Evolutionary conservation across 768 basidiomycete species (phyloP).

Genomic region (Tubosaeta sp.): DNA sequence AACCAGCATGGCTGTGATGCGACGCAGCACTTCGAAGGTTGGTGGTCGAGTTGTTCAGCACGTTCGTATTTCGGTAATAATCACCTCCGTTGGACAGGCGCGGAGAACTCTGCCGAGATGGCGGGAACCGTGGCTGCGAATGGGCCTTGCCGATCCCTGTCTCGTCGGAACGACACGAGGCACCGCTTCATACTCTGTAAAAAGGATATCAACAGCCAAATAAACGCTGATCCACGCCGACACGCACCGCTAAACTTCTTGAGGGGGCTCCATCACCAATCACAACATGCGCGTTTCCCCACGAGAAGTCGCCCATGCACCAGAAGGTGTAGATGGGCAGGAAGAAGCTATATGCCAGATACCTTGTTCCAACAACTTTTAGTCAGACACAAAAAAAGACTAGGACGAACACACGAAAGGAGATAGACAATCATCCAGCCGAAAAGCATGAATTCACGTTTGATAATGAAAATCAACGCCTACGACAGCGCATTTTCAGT

Average conservation of each 20-base stretch:
- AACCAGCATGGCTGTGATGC: slow-evolving; percentile 42
- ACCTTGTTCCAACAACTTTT: slow-evolving; percentile 42
- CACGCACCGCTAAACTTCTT: slow-evolving; percentile 92
- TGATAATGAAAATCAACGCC: slow-evolving; percentile 92
- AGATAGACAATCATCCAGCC: slow-evolving; percentile 98
- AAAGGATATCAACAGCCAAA: slow-evolving; percentile 6
- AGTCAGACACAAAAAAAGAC: not conserved
- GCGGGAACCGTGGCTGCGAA: slow-evolving; percentile 49
- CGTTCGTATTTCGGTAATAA: slow-evolving; percentile 86
- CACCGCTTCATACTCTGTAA: slow-evolving; percentile 84
- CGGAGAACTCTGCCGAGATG: slow-evolving; percentile 61
- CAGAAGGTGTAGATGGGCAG: slow-evolving; percentile 94
- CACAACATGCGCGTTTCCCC: slow-evolving; percentile 91
- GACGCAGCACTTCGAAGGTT: slow-evolving; percentile 47
- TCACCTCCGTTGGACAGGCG: slow-evolving; percentile 75
- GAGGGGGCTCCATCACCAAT: slow-evolving; percentile 91
- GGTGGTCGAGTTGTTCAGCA: slow-evolving; percentile 56
- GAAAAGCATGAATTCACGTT: slow-evolving; percentile 95
- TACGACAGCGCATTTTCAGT: slow-evolving; percentile 21
- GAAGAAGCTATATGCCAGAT: slow-evolving; percentile 93
- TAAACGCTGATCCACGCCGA: not conserved
- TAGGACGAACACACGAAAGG: slow-evolving; percentile 58
- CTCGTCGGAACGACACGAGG: slow-evolving; percentile 68
- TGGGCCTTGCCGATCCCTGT: slow-evolving; percentile 65
- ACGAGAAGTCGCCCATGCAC: slow-evolving; percentile 98